These are phyloP conservation scores for Aspergillus calidoustus DNA, from an alignment of 2,329 filamentous ascomycete genomes.

Conservation along the genomic window DNA sequence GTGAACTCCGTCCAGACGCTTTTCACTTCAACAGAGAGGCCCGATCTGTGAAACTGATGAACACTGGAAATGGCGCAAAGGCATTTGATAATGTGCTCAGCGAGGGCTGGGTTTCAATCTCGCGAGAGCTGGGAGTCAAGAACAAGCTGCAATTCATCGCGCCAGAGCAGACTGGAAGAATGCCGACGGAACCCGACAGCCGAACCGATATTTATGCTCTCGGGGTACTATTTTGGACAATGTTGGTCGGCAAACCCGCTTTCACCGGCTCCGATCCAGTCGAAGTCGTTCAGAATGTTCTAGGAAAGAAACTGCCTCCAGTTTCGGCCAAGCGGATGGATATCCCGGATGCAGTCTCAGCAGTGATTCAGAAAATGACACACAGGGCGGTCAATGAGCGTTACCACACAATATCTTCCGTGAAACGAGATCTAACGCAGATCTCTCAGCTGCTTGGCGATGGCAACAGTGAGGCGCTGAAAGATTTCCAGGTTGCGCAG, in stretches of 20 bases:
- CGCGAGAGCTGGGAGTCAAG: conserved; percentile 81
- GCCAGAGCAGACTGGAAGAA: conserved; percentile 90
- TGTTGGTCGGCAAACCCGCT: conserved; percentile 77
- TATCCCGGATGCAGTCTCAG: conserved; percentile 78
- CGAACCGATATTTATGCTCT: conserved; percentile 93
- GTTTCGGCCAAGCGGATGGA: conserved; percentile 80
- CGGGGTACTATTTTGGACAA: conserved; percentile 85
- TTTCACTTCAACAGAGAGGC: conserved; percentile 81
- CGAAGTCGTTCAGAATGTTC: conserved; percentile 88
- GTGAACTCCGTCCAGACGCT: conserved; percentile 86
- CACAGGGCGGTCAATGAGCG: conserved; percentile 84
- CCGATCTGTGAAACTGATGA: conserved; percentile 75
- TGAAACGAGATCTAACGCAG: conserved; percentile 77
- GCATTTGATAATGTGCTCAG: conserved; percentile 92
- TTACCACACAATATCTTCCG: conserved; percentile 85
- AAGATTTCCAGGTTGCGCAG: conserved; percentile 75
- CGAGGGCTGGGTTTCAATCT: conserved; percentile 82
- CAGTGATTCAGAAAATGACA: conserved; percentile 89
- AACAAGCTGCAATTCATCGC: conserved; percentile 91
- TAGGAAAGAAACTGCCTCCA: conserved; percentile 76
- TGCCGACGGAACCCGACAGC: conserved; percentile 89
- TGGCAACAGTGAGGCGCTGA: conserved; percentile 72
- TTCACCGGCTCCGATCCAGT: conserved; percentile 81
- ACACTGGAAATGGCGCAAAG: conserved; percentile 82
- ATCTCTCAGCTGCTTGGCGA: conserved; percentile 76